phyloP scores from a whole-genome alignment of 2,329 filamentous ascomycete species.

The Fusarium sp. region DNA sequence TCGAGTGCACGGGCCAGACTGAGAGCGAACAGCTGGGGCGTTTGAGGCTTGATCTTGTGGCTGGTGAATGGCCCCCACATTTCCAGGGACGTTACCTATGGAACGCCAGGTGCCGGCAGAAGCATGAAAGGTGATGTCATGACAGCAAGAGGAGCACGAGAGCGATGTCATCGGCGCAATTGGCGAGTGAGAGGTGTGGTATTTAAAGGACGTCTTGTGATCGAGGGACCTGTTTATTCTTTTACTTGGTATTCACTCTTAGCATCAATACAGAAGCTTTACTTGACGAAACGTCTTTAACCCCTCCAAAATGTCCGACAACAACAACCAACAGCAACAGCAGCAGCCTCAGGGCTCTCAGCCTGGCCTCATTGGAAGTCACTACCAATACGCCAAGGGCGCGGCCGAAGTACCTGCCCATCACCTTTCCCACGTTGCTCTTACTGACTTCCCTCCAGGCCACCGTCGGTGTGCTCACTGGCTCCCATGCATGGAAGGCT shows the following conservation, averaged over 20 bases:
- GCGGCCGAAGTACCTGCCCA: constrained; percentile 67
- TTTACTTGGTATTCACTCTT: background rate
- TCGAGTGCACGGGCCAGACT: constrained; percentile 26
- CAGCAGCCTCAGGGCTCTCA: constrained; percentile 50
- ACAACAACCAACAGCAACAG: constrained; percentile 36
- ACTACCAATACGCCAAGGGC: constrained; percentile 77
- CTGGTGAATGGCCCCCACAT: constrained; percentile 14
- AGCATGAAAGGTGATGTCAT: constrained; percentile 43
- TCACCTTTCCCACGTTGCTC: background rate
- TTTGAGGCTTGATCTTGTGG: constrained; percentile 25
- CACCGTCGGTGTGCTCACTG: constrained; percentile 70
- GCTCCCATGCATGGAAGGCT: constrained; percentile 71
- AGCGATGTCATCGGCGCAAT: constrained; percentile 44
- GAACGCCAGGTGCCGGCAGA: constrained; percentile 16
- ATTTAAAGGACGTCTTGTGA: constrained; percentile 23
- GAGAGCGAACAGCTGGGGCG: constrained; percentile 22
- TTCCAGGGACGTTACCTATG: constrained; percentile 25
- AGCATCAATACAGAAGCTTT: background rate
- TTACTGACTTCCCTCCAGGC: constrained; percentile 53
- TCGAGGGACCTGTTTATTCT: background rate
- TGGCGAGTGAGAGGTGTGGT: constrained; percentile 23
- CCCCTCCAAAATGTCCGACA: constrained; percentile 44
- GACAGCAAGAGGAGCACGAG: constrained; percentile 26
- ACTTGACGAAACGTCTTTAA: background rate
- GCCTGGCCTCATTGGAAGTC: constrained; percentile 71